phyloP scores from a whole-genome alignment of 192 early-diverging fungal genomes.

The Coemansia sp. region DNA sequence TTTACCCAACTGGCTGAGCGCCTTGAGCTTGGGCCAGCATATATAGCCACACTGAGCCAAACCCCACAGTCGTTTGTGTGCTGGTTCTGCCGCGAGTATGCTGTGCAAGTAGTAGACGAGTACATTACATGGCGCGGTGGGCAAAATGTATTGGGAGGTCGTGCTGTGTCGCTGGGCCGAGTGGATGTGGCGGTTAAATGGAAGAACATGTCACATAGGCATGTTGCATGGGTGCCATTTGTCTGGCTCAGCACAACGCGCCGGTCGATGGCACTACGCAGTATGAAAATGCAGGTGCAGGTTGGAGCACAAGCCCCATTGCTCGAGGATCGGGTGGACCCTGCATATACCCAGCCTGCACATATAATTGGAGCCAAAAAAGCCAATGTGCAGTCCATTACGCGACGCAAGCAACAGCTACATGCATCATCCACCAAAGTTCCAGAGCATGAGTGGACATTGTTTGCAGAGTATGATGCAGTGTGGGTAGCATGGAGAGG shows the following conservation, averaged over 20 bases:
- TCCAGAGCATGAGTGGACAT: neutral
- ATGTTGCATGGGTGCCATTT: slow-evolving; percentile 40
- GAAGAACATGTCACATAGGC: slow-evolving; percentile 30
- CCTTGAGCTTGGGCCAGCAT: neutral
- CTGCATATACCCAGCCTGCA: neutral
- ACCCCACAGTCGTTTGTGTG: slow-evolving; percentile 14
- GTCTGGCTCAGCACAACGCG: slow-evolving; percentile 18
- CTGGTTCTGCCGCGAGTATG: slow-evolving; percentile 15
- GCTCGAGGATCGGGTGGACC: slow-evolving; percentile 9
- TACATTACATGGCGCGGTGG: slow-evolving; percentile 23
- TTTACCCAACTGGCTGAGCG: slow-evolving; percentile 8
- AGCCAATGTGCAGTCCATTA: neutral
- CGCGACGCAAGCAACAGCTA: slow-evolving; percentile 3
- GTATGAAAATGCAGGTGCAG: slow-evolving; percentile 1
- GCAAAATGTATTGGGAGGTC: neutral
- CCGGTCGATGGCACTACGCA: slow-evolving; percentile 4
- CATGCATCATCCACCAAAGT: neutral
- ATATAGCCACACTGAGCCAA: neutral
- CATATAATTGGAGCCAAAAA: slow-evolving; percentile 11
- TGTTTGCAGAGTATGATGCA: slow-evolving; percentile 7
- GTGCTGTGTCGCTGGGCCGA: neutral
- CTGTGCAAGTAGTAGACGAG: slow-evolving; percentile 3
- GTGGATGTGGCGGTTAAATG: slow-evolving; percentile 38
- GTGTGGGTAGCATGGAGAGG: slow-evolving; percentile 35
- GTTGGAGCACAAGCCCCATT: neutral